Conservation (phyloP, 2,329 filamentous ascomycete species). For the Piedraia hortae region DNA sequence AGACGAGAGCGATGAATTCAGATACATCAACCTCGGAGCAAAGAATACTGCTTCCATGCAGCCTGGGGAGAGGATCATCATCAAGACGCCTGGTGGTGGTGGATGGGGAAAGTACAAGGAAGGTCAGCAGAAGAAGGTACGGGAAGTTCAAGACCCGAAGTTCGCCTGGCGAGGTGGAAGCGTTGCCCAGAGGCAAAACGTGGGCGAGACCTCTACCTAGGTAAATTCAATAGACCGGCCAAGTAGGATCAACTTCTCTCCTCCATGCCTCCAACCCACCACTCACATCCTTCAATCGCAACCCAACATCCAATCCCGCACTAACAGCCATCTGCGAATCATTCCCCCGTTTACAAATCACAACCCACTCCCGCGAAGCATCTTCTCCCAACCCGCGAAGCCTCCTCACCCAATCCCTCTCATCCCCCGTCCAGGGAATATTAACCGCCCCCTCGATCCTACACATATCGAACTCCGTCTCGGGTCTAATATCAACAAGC, state of each 20-base stretch:
- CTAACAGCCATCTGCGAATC: constrained; percentile 46
- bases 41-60: constrained; percentile 60
- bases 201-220: constrained; percentile 16
- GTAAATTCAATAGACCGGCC: constrained; percentile 25
- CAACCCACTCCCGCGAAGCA: constrained; percentile 18
- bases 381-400: constrained; percentile 9
- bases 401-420: constrained; percentile 8
- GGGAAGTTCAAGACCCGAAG: constrained; percentile 25
- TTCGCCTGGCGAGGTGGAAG: constrained; percentile 32
- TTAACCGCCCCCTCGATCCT: constrained; percentile 51
- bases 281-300: constrained; percentile 35
- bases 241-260: constrained; percentile 30
- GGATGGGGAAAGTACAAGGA: constrained; percentile 42
- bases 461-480: constrained; percentile 60
- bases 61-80: constrained; percentile 48
- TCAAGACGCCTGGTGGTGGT: constrained; percentile 53
- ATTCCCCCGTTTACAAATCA: constrained; percentile 50
- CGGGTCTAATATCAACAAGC: constrained; percentile 60
- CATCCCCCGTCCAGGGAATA: constrained; percentile 34
- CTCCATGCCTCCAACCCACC: constrained; percentile 53
- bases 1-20: constrained; percentile 13
- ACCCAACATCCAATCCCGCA: constrained; percentile 34
- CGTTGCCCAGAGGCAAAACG: constrained; percentile 26
- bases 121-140: constrained; percentile 19
- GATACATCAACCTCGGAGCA: constrained; percentile 43